Evolutionary conservation across 768 basidiomycete genomes (phyloP).

Genomic region (Chalciporus pseudorubinellus): DNA sequence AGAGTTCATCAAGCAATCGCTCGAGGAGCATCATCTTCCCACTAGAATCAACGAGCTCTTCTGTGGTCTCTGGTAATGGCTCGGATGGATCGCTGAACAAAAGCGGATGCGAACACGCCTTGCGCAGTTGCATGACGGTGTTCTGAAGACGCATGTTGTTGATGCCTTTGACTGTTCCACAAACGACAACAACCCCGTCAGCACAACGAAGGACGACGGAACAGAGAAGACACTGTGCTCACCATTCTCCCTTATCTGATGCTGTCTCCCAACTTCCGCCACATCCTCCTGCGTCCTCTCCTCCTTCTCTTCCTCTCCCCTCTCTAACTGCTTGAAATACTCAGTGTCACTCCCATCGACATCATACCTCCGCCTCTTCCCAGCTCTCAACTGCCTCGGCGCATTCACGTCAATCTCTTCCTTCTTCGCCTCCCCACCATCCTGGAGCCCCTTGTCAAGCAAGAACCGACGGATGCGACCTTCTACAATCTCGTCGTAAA

Average conservation of each 20-base stretch:
- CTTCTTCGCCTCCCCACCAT: slow-evolving; percentile 16
- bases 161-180: slow-evolving; percentile 64
- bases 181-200: slow-evolving; percentile 2
- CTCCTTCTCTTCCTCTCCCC: slow-evolving; percentile 39
- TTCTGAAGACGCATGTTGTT: slow-evolving; percentile 96
- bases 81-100: slow-evolving; percentile 55
- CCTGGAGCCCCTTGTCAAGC: slow-evolving; percentile 34
- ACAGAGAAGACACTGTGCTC: slow-evolving; percentile 25
- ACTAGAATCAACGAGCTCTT: slow-evolving; percentile 79
- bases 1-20: slow-evolving; percentile 78
- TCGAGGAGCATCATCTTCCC: slow-evolving; percentile 99
- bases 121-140: slow-evolving; percentile 94
- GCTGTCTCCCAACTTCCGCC: slow-evolving; percentile 53
- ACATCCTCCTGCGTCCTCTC: slow-evolving; percentile 44
- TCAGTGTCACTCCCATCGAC: slow-evolving; percentile 60
- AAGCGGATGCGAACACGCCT: slow-evolving; percentile 93
- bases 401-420: slow-evolving; percentile 31
- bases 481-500: slow-evolving; percentile 78
- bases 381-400: slow-evolving; percentile 35
- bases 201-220: neutral
- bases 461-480: slow-evolving; percentile 70
- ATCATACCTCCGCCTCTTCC: slow-evolving; percentile 46
- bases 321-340: slow-evolving; percentile 62
- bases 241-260: slow-evolving; percentile 62
- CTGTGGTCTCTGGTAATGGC: slow-evolving; percentile 53